A percentile compares a stretch with the other conserved stretches of the same genome.
These are phyloP conservation scores for Trichoderma sp. DNA, from an alignment of 2,329 filamentous ascomycete species.

Conservation along the genomic window DNA sequence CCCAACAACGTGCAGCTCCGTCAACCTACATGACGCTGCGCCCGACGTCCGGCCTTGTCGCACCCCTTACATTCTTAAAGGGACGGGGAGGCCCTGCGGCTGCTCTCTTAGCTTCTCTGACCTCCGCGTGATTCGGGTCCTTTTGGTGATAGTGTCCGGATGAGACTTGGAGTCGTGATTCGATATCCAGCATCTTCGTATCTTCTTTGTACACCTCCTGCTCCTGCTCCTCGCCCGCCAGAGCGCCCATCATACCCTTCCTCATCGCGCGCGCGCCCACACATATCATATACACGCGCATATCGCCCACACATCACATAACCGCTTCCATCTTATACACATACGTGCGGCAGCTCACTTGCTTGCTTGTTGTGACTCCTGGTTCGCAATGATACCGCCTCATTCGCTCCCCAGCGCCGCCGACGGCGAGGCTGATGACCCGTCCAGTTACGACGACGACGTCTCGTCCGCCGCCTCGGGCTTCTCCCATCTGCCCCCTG, in stretches of 20 bases:
- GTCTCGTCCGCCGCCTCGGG: constrained; percentile 18
- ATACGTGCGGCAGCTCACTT: not conserved
- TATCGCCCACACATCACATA: not conserved
- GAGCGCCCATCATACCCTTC: not conserved
- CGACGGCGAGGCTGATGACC: constrained; percentile 16
- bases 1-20: constrained; percentile 22
- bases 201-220: not conserved
- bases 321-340: not conserved
- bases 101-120: constrained; percentile 8
- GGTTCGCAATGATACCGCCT: constrained; percentile 17
- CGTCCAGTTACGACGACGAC: constrained; percentile 1
- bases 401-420: constrained; percentile 12
- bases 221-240: not conserved
- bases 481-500: constrained; percentile 34
- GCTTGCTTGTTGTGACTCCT: not conserved
- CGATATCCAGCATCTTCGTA: constrained; percentile 8
- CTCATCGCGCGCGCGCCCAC: not conserved
- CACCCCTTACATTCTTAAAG: constrained; percentile 20
- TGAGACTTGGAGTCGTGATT: constrained; percentile 14
- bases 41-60: constrained; percentile 20
- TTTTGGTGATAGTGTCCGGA: constrained; percentile 14
- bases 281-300: not conserved
- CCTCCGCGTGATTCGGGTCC: constrained; percentile 17
- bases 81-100: constrained; percentile 19
- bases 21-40: constrained; percentile 19